Conservation (phyloP, 1,284 basidiomycete genomes). For the Fomitopsis pinicola region DNA sequence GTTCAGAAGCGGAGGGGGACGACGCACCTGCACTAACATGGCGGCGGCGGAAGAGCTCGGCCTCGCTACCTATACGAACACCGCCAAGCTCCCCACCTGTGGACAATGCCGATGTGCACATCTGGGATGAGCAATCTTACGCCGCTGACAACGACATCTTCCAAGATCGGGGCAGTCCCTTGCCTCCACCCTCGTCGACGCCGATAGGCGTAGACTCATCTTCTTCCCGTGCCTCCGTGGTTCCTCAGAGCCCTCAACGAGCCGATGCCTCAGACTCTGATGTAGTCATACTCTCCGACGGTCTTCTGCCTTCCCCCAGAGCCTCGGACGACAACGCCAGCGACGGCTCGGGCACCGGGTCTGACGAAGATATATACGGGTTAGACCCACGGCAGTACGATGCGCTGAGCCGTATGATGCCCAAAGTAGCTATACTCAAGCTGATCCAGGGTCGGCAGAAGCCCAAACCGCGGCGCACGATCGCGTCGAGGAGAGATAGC, state of each 20-base stretch:
- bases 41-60: constrained; percentile 5
- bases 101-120: not conserved
- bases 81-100: not conserved
- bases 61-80: not conserved
- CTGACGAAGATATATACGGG: constrained; percentile 2
- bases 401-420: constrained; percentile 18
- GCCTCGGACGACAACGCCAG: not conserved
- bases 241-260: not conserved
- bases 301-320: not conserved
- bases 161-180: not conserved
- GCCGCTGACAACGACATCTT: not conserved
- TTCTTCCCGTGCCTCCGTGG: not conserved
- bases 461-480: not conserved
- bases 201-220: not conserved
- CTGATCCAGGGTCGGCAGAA: constrained; percentile 4
- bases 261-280: not conserved
- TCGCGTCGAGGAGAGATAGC: not conserved
- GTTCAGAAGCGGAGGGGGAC: not conserved
- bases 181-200: constrained; percentile 1
- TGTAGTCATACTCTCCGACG: not conserved
- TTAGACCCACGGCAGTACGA: constrained; percentile 9
- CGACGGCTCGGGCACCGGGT: not conserved
- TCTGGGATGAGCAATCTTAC: not conserved
- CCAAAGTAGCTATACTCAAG: constrained; percentile 10
- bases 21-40: not conserved